Evolutionary conservation across 2,329 filamentous ascomycete species (phyloP), one percentile per base, ranked within the genome.

Genomic region (Sporothrix dimorphospora): DNA sequence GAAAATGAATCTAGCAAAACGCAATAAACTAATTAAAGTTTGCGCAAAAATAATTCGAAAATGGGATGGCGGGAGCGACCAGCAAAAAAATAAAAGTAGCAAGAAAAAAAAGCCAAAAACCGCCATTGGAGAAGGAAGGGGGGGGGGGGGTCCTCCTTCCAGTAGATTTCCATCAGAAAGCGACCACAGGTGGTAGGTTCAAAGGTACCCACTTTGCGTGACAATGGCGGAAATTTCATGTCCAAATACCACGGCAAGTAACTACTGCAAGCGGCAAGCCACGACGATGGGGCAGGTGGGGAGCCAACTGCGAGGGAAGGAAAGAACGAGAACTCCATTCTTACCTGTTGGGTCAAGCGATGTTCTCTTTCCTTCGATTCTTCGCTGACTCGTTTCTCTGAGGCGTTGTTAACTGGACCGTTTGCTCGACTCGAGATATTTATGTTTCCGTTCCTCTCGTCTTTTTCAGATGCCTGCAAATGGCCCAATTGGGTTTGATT

Each of bases 21-120:
- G 45, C 65, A 59, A 67, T 55, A 71, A 71, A 45, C 27, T 38
- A 45, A 69, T 69, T 57, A 57, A 55, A 55, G 8, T 30, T 45
- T 3, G 16, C 8, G 34, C 67, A 30, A 69, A 69, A 69, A 69
- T 2, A 69, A 69, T 47, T 30, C 3, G 40, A 69, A 69, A 69
- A 69, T 57, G 38, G 21, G 38, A 45, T 12, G 12, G 27, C 34
- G 21, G 49, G 34, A 69, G 27, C 59, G 70, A 59, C 27, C 72
- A 55, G 51, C 14, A 55, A 68, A 68, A 38, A 67, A 49, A 65
- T 16, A 51, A 53, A 69, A 74, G 61, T 59, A 69, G 53, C 69
- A 75, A 73, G 72, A 73, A 71, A 74, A 71, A 65, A 68, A 49
- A 57, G 53, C 24, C 27, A 71, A 40, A 66, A 66, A 34, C 27